Evolutionary conservation across 106 monocot genomes (phyloP), one percentile per base, ranked within the genome.

Genomic region (Amphibolis antarctica): DNA sequence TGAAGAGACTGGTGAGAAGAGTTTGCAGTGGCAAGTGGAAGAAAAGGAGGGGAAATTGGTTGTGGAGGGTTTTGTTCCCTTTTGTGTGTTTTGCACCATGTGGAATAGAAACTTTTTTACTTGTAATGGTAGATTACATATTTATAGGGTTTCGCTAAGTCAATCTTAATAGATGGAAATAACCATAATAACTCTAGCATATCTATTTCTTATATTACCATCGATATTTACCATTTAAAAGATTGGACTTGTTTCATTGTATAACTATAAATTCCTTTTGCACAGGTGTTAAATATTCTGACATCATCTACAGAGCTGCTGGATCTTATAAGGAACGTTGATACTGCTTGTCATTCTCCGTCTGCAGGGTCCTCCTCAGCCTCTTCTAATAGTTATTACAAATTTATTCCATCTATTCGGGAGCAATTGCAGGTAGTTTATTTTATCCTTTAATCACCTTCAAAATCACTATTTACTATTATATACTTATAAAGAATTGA

Each of bases 381-480:
- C 46, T 59, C 20, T 53, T 31, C 23, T 54, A 72, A 76, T 74
- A 62, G 71, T 60, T 59, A 74, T 20, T 61, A 74, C 54, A 90
- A 78, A 63, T 78, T 75, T 68, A 44, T 85, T 28, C 80, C 86
- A 53, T 75, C 84, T 19, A 82, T 96, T 47, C 75, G 73, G 28
- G 84, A 85, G 64, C 84, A 90, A 27, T 64, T 96, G 64, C 67
- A 74, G 83, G 96, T 96, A n/a, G 44, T 44, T 9, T 45, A 42
- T 28, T 24, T n/a, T 36, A 25, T 55, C 24, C 24, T 55, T n/a
- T n/a, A n/a, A n/a, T n/a, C n/a, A 23, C 12, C 3, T 11, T 1
- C 21, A 12, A 55, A 55, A 55, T 24, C 26, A 55, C 15, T 51
- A 51, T 11, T 18, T 14, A 15, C 4, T 51, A n/a, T 18, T 51